Evolutionary conservation across 2,329 filamentous ascomycete genomes (phyloP), one percentile per base, ranked within the genome.

Genomic region (Fusarium dlaminii): DNA sequence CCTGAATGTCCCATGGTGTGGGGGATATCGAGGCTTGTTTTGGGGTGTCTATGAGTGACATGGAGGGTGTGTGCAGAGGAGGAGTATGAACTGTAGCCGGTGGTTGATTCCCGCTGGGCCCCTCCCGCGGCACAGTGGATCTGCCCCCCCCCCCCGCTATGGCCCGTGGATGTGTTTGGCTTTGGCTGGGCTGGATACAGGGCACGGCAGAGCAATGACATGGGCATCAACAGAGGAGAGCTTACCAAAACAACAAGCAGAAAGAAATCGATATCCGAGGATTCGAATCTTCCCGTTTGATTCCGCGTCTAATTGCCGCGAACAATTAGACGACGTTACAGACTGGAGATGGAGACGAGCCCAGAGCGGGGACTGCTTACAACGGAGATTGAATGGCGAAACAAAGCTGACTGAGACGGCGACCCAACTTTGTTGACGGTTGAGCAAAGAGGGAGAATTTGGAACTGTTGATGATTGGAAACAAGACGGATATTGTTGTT

Each of bases 21-120:
- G 64, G 70, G 69, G 71, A 66, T 63, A 22, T 65, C 29, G 32
- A 59, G 64, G 45, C 40, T 48, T 54, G 66, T 58, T 68, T 63
- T 65, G 64, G 71, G 68, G 62, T 37, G 68, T 68, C 62, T 48
- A 51, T 43, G 64, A 62, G 36, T 27, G 55, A 48, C 34, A 56
- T 27, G 48, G 52, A 56, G 64, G 66, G 66, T 22, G 62, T 74
- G 63, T 61, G 20, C 43, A 66, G 59, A 36, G 32, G 45, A 58
- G 51, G 55, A 46, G 59, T 69, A 65, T 36, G 49, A 72, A 59
- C 62, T 72, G 68, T 67, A 68, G 64, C 70, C 66, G 74, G 74
- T 67, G 68, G 66, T 77, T 68, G 45, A 78, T 69, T 73, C 58
- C 76, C 73, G 71, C 64, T 69, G 75, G 73, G 68, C 36, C 62